Conservation (phyloP, 805 yeast genomes). For the Barnettozyma populi region DNA sequence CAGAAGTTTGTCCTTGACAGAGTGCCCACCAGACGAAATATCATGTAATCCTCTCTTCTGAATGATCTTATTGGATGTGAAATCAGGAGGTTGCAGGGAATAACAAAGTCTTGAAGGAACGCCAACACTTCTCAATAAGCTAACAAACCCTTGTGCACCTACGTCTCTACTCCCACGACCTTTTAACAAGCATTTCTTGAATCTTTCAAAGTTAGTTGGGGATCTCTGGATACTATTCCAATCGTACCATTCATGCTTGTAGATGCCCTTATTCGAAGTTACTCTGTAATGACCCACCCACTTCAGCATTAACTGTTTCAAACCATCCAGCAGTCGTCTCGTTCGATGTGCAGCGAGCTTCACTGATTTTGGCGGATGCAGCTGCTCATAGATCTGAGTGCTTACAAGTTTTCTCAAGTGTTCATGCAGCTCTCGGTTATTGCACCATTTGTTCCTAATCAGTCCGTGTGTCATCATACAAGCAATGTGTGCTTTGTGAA, state of each 20-base stretch:
- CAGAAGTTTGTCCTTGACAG: constrained; percentile 14
- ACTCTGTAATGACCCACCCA: constrained; percentile 57
- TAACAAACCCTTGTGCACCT: constrained; percentile 84
- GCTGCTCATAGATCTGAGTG: constrained; percentile 36
- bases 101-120: constrained; percentile 70
- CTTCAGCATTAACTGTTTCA: constrained; percentile 57
- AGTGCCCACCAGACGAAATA: neutral
- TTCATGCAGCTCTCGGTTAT: constrained; percentile 37
- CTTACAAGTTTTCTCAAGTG: constrained; percentile 45
- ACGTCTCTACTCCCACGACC: constrained; percentile 71
- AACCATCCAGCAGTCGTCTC: constrained; percentile 67
- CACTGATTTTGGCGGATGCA: constrained; percentile 40
- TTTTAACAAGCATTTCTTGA: constrained; percentile 36
- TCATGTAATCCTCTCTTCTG: neutral
- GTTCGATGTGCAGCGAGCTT: constrained; percentile 40
- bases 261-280: constrained; percentile 31
- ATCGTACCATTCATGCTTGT: constrained; percentile 41
- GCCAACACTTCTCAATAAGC: constrained; percentile 63
- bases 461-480: constrained; percentile 63
- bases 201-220: constrained; percentile 32
- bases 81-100: constrained; percentile 90
- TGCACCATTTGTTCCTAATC: constrained; percentile 71
- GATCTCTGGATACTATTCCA: constrained; percentile 17
- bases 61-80: constrained; percentile 34
- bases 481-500: constrained; percentile 57